Evolutionary conservation across 768 basidiomycete species (phyloP), one percentile per base, ranked within the genome.

Genomic region (Hypsizygus marmoreus): DNA sequence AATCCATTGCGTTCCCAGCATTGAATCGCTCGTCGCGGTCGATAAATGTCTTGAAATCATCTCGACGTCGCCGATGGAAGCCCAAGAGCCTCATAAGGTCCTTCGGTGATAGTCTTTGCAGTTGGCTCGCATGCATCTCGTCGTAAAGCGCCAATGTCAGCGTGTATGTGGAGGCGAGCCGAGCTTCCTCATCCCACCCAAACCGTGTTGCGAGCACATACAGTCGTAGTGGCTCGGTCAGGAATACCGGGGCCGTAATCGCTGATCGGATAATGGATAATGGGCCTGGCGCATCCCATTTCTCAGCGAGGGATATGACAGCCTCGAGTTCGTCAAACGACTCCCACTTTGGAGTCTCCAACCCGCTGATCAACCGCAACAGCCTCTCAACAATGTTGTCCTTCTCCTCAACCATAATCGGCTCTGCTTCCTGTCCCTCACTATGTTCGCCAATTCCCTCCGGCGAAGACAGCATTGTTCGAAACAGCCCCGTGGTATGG

Each of bases 241-340:
- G 67, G 50, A 77, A 73, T 9, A 66, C 45, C 5, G 74, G 71
- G 1, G 74, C 61, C 6, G 69, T 69, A 40, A 75, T 64, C 9
- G 67, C 66, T 6, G 69, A 56, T 4, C 77, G 74, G 12, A 77
- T 59, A 47, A 71, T 47, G 23, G 72, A 72, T 5, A 75, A 53
- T 2, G 73, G 72, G 6, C 74, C 73, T 5, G 69, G 68, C 14
- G 75, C 64, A 29, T 76, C 71, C 69, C 75, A 77, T 47, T 69
- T 69, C 51, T 76, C 71, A 6, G 72, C 73, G 10, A 75, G 71
- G 11, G 63, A 47, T 1, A 74, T 56, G 3, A 70, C 64, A n/a
- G 57, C 56, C 36, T 72, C 68, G 13, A 71, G 47, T 43, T 73
- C 64, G 47, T 73, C 70, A 44, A 73, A 68, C 0, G 70, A 69